A percentile compares a stretch with the other conserved stretches of the same genome.
phyloP scores from a whole-genome alignment of 75 land plant species.

The Pinus albicaulis region DNA sequence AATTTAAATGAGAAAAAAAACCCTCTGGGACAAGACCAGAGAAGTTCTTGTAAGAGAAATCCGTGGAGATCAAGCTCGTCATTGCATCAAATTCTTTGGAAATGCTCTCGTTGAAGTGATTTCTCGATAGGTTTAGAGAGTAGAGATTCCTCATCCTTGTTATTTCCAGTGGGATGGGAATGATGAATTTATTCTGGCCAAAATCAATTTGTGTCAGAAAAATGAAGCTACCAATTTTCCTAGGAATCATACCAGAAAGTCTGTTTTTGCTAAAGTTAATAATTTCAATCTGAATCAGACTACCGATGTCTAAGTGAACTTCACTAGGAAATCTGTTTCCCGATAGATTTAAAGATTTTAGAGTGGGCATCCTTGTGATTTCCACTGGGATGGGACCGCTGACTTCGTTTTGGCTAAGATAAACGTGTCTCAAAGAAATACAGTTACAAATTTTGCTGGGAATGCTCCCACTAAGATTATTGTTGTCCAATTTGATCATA shows the following conservation, averaged over 20 bases:
- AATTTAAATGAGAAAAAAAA: conserved; percentile 6
- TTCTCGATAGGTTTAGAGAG: conserved; percentile 25
- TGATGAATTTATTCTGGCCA: conserved; percentile 32
- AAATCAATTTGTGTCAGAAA: conserved; percentile 8
- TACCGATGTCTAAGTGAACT: conserved; percentile 11
- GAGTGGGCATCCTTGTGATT: background rate
- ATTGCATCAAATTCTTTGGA: conserved; percentile 18
- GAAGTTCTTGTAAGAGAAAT: conserved; percentile 49
- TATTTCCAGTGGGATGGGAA: conserved; percentile 19
- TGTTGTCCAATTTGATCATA: too few relatives aligned
- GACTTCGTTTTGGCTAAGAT: conserved; percentile 28
- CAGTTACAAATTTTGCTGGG: conserved; percentile 11
- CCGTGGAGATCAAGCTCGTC: conserved; percentile 13
- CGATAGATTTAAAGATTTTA: too few relatives aligned
- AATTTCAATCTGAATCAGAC: conserved; percentile 11
- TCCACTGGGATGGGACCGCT: conserved; percentile 25
- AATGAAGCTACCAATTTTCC: conserved; percentile 12
- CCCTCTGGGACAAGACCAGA: conserved; percentile 23
- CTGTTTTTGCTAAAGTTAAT: conserved; percentile 31
- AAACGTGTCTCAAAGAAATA: conserved; percentile 20
- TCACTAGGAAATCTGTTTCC: too few relatives aligned
- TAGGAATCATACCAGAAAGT: conserved; percentile 32
- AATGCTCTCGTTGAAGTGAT: conserved; percentile 24
- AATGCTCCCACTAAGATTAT: too few relatives aligned
- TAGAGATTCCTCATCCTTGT: conserved; percentile 17